Percentiles rank a stretch among this genome's conserved stretches.
Conservation (phyloP, 768 basidiomycete species). For the Tricholoma furcatifolium region DNA sequence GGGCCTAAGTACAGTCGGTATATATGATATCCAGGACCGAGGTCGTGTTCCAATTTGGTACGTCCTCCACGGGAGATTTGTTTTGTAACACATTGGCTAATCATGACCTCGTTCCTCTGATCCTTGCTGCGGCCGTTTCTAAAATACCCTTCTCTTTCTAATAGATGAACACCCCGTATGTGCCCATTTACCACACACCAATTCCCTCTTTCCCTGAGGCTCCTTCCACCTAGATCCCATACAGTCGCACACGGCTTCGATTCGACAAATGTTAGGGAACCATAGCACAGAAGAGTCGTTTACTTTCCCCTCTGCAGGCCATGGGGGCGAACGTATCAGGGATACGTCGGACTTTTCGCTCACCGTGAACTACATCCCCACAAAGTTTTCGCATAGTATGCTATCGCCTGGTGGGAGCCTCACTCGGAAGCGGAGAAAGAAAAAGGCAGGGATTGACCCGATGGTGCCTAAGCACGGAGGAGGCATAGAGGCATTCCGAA, state of each 20-base stretch:
- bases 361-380: slow-evolving; percentile 60
- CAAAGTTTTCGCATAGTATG: slow-evolving; percentile 53
- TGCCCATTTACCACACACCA: slow-evolving; percentile 1
- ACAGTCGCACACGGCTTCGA: slow-evolving; percentile 44
- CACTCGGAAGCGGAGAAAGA: slow-evolving; percentile 25
- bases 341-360: slow-evolving; percentile 21
- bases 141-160: no score
- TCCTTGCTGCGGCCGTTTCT: neutral
- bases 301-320: neutral
- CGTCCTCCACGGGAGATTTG: slow-evolving; percentile 17
- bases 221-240: slow-evolving; percentile 22
- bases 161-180: slow-evolving; percentile 19
- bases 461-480: slow-evolving; percentile 58
- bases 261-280: slow-evolving; percentile 43
- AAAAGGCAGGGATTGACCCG: slow-evolving; percentile 22
- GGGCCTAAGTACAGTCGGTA: no score
- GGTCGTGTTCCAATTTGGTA: no score
- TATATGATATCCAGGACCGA: no score
- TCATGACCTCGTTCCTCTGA: neutral
- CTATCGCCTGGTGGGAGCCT: slow-evolving; percentile 34
- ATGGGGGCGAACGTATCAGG: neutral
- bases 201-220: neutral
- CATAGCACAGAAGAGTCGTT: slow-evolving; percentile 26
- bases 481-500: slow-evolving; percentile 54
- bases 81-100: slow-evolving; percentile 12